Percentiles rank a stretch among this genome's conserved stretches.
These are phyloP conservation scores for Penicillium verrucosum DNA, from an alignment of 2,329 filamentous ascomycete species.

Conservation along the genomic window DNA sequence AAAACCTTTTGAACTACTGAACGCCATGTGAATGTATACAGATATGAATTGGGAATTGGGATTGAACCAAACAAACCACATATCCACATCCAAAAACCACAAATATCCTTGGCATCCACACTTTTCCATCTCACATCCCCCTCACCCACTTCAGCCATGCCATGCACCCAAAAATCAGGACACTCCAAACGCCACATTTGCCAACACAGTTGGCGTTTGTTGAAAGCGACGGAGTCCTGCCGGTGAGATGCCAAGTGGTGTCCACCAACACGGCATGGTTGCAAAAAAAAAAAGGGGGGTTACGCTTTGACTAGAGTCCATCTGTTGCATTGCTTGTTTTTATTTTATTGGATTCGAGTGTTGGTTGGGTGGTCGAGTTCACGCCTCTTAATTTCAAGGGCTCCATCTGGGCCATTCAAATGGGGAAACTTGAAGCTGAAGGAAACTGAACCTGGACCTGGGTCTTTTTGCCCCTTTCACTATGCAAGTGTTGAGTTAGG, in stretches of 20 bases:
- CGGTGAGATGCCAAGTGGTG: constrained; percentile 18
- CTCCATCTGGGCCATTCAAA: neutral
- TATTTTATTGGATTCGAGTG: neutral
- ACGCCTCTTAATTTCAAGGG: constrained; percentile 1
- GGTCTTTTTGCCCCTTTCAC: neutral
- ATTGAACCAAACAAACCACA: neutral
- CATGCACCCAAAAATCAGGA: constrained; percentile 7
- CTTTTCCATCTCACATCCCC: neutral
- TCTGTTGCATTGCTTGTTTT: constrained; percentile 10
- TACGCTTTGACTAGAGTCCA: constrained; percentile 10
- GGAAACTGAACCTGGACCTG: neutral
- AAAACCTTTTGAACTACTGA: neutral
- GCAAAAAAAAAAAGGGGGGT: constrained; percentile 6
- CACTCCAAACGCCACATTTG: constrained; percentile 3
- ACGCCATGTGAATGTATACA: constrained; percentile 2
- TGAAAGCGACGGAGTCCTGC: constrained; percentile 1
- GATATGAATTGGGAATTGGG: neutral
- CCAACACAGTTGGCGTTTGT: constrained; percentile 1
- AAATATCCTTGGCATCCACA: neutral
- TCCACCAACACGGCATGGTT: constrained; percentile 20
- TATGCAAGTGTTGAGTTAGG: neutral
- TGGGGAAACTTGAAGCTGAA: neutral
- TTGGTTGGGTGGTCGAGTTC: neutral
- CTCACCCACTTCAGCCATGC: neutral
- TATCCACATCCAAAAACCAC: neutral